Conservation (phyloP, 108 stramenopile species). For the Cyclotella distinguenda region DNA sequence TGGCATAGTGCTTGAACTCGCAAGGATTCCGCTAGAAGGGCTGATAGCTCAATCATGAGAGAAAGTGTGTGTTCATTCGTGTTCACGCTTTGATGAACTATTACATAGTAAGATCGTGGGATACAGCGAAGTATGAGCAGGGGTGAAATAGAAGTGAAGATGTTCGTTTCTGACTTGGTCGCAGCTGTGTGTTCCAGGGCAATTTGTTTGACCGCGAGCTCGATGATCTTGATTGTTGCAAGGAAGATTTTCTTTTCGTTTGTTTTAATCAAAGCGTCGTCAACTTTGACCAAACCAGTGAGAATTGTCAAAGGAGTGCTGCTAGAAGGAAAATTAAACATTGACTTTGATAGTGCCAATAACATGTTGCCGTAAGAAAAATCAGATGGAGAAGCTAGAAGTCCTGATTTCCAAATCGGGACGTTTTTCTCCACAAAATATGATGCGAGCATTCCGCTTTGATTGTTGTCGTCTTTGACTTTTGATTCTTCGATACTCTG, state of each 20-base stretch:
- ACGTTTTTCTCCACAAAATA: slow-evolving; percentile 28
- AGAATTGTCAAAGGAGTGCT: slow-evolving; percentile 21
- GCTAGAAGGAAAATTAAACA: slow-evolving; percentile 31
- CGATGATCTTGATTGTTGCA: slow-evolving; percentile 21
- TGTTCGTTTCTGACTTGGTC: neutral
- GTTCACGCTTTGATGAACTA: slow-evolving; percentile 4
- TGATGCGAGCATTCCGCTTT: slow-evolving; percentile 1
- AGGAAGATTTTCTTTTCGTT: slow-evolving; percentile 14
- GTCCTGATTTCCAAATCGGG: slow-evolving; percentile 14
- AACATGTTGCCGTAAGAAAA: slow-evolving; percentile 21
- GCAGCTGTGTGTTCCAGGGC: neutral
- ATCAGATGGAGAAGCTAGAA: slow-evolving; percentile 11
- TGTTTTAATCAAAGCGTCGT: neutral
- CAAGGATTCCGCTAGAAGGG: slow-evolving; percentile 2
- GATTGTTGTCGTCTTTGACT: neutral
- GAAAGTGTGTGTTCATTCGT: slow-evolving; percentile 4
- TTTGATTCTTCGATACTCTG: neutral
- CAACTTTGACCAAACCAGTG: slow-evolving; percentile 13
- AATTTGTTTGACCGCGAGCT: slow-evolving; percentile 12
- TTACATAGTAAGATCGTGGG: slow-evolving; percentile 23
- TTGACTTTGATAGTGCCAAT: slow-evolving; percentile 23
- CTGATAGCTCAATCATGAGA: slow-evolving; percentile 3
- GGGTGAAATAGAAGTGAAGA: slow-evolving; percentile 24
- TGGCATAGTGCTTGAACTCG: slow-evolving; percentile 10
- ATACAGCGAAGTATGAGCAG: slow-evolving; percentile 35